phyloP scores from a whole-genome alignment of 2,329 filamentous ascomycete species.

The Scytalidium lignicola region DNA sequence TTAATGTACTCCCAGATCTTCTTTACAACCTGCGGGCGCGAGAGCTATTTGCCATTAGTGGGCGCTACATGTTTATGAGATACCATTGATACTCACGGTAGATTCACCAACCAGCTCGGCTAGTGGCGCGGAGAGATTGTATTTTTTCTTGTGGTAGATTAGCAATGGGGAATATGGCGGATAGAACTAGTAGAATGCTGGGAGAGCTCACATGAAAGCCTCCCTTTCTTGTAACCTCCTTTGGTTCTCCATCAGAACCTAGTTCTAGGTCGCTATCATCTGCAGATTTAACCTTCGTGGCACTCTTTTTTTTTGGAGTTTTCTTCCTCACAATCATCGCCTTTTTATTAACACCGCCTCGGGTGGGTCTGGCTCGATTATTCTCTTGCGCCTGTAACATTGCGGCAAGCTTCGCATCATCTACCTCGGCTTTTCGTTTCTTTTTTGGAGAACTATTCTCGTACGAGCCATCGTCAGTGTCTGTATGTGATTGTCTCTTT shows the following conservation, averaged over 20 bases:
- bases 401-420: conserved; percentile 82
- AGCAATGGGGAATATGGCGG: background rate
- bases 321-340: conserved; percentile 56
- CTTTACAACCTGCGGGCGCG: conserved; percentile 92
- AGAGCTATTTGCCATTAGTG: conserved; percentile 52
- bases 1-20: conserved; percentile 96
- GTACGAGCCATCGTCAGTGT: conserved; percentile 23
- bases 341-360: conserved; percentile 60
- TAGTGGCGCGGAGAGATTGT: conserved; percentile 66
- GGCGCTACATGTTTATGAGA: background rate
- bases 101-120: conserved; percentile 65
- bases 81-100: conserved; percentile 42
- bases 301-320: conserved; percentile 65
- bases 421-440: conserved; percentile 51
- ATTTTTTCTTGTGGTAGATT: conserved; percentile 52
- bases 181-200: conserved; percentile 10
- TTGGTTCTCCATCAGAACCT: conserved; percentile 56
- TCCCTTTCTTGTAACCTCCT: conserved; percentile 70
- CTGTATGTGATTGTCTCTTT: background rate
- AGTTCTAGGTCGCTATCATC: conserved; percentile 75
- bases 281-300: conserved; percentile 67
- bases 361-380: conserved; percentile 61
- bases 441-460: conserved; percentile 51
- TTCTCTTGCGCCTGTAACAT: conserved; percentile 92
- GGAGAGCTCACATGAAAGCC: conserved; percentile 72